phyloP scores from a whole-genome alignment of 192 early-diverging fungal species.

The Coemansia sp. region DNA sequence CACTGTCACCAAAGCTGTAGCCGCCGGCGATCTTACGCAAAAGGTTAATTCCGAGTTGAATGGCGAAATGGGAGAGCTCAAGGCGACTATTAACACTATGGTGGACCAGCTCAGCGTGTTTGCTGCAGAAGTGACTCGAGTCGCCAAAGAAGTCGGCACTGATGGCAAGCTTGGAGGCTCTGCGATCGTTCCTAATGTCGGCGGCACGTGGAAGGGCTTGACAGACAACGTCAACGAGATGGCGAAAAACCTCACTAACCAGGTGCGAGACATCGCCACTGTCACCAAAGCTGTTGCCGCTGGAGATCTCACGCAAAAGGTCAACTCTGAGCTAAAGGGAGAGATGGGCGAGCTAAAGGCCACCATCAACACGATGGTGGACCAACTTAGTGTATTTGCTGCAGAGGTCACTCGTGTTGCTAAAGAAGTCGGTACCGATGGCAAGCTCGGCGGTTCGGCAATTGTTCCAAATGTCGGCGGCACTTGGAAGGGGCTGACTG shows the following conservation, averaged over 20 bases:
- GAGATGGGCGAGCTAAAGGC: slow-evolving; percentile 60
- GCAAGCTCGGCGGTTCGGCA: slow-evolving; percentile 61
- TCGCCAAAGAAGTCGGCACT: slow-evolving; percentile 69
- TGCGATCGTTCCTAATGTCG: slow-evolving; percentile 12
- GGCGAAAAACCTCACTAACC: slow-evolving; percentile 59
- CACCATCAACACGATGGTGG: slow-evolving; percentile 65
- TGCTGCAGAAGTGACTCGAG: slow-evolving; percentile 64
- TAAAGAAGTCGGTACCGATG: slow-evolving; percentile 65
- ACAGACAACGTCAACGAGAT: slow-evolving; percentile 61
- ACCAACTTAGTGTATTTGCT: slow-evolving; percentile 59
- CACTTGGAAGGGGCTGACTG: slow-evolving; percentile 66
- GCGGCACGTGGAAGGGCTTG: slow-evolving; percentile 24
- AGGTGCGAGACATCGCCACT: slow-evolving; percentile 57
- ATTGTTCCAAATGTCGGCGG: slow-evolving; percentile 59
- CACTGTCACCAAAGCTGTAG: slow-evolving; percentile 62
- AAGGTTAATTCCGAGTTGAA: slow-evolving; percentile 60
- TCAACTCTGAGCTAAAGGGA: slow-evolving; percentile 57
- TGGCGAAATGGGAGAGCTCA: slow-evolving; percentile 64
- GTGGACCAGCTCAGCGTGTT: slow-evolving; percentile 54
- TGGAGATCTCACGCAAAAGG: slow-evolving; percentile 57
- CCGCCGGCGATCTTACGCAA: slow-evolving; percentile 57
- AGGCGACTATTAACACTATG: slow-evolving; percentile 62
- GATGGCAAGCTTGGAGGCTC: slow-evolving; percentile 48
- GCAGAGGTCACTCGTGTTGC: slow-evolving; percentile 65
- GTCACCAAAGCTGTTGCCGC: slow-evolving; percentile 64